Evolutionary conservation across 1,139 yeast genomes (phyloP).

Genomic region (Nakaseomyces uthaithaninus): DNA sequence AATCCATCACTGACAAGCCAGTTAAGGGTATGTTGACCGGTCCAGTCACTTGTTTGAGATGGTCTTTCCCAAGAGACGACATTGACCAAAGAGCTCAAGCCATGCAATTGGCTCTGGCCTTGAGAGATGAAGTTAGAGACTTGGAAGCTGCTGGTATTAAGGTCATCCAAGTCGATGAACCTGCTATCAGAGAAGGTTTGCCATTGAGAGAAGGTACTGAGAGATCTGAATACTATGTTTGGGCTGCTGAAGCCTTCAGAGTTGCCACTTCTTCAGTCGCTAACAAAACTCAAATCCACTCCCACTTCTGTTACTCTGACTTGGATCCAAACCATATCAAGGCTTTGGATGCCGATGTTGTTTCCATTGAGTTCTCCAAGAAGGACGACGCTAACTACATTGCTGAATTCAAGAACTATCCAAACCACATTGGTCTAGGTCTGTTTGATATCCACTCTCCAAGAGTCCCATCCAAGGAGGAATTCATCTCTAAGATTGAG

Average conservation of each 20-base stretch:
- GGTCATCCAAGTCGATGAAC: slow-evolving; percentile 98
- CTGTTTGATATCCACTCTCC: slow-evolving; percentile 98
- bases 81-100: slow-evolving; percentile 92
- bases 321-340: slow-evolving; percentile 98
- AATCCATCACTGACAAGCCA: slow-evolving; percentile 89
- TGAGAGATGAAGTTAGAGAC: slow-evolving; percentile 97
- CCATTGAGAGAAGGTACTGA: slow-evolving; percentile 97
- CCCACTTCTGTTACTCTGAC: slow-evolving; percentile 99
- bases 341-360: slow-evolving; percentile 99
- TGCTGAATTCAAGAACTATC: slow-evolving; percentile 94
- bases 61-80: slow-evolving; percentile 99
- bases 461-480: slow-evolving; percentile 96
- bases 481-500: slow-evolving; percentile 85
- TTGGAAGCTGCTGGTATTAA: slow-evolving; percentile 97
- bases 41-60: slow-evolving; percentile 98
- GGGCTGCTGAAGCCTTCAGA: slow-evolving; percentile 99
- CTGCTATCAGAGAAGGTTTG: slow-evolving; percentile 99
- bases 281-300: slow-evolving; percentile 95
- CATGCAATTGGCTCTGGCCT: slow-evolving; percentile 92
- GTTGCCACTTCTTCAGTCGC: slow-evolving; percentile 97
- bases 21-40: slow-evolving; percentile 99
- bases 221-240: slow-evolving; percentile 90
- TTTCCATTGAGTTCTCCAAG: slow-evolving; percentile 98
- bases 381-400: slow-evolving; percentile 98
- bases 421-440: slow-evolving; percentile 99